Evolutionary conservation across 371 early-diverging fungal species (phyloP), one percentile per base, ranked within the genome.

Genomic region (Mortierella sp.): DNA sequence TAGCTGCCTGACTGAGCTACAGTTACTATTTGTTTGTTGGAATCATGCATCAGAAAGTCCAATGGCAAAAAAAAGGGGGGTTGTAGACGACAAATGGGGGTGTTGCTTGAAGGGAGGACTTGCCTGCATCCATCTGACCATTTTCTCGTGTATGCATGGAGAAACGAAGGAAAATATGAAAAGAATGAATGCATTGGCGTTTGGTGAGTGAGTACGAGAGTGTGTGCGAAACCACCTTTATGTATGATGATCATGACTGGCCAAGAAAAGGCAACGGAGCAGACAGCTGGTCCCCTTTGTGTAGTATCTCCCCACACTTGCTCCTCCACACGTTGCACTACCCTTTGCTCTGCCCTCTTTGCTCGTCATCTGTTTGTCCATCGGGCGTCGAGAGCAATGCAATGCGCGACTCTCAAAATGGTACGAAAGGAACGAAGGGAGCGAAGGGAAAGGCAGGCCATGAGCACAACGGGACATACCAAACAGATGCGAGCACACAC

Each of bases 1-100:
- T 60, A 16, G 14, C 28, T 16, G 14, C 16, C n/a, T 31, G 28
- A 55, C 19, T 54, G 54, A 1, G 54, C 7, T 54, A n/a, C 57
- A 8, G 0, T 8, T 10, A 9, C 28, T 58, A 6, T 57, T 3
- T 63, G 14, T 2, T 31, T 63, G 6, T 63, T 63, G 63, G 34
- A 63, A 63, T 63, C 63, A 63, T 63, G 63, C 63, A 63, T 63
- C 31, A 31, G 8, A 8, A 63, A 63, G 31, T 57, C 58, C 58
- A 31, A 63, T 63, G 63, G 60, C 31, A 31, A 60, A 60, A 28
- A 3, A 38, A 24, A 55, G 11, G 19, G 63, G 63, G 34, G 63
- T 19, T 28, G 34, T 16, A 7, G 0, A 63, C 50, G 16, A 50
- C 3, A 60, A 63, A 31, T 28, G 34, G n/a, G 16, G 16, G 14